Evolutionary conservation across 225 moss, liverwort and hornwort species (phyloP), one percentile per base, ranked within the genome.

Genomic region (Rhytidiadelphus loreus): DNA sequence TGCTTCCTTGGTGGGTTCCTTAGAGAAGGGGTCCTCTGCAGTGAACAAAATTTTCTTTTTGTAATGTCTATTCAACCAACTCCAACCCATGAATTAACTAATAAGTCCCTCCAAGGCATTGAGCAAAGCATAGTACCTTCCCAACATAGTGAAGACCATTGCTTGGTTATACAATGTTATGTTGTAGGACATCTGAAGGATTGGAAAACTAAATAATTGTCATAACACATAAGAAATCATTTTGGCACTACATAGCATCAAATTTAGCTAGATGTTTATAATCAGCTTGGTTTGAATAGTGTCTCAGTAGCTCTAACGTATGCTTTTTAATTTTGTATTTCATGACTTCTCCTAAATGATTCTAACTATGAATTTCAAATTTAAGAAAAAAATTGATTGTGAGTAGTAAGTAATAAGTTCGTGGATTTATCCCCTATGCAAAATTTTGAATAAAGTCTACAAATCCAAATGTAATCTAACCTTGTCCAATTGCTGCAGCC

Each of bases 221-320:
- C 0, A 1, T 12, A 2, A 25, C 7, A 32, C 3, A 12, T 7
- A 32, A 28, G 0, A 74, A 32, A 3, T 22, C 6, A 35, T 35
- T 35, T 77, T 77, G 14, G 6, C 1, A 23, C 35, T 0, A 53
- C 0, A 14, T 35, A 23, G 8, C 14, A 35, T 35, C 9, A 53
- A 13, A 53, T 1, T 77, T 6, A n/a, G 10, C 0, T 9, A 15
- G 4, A 15, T 55, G 24, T 16, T 55, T 37, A 15, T 52, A 52
- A 15, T 15, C 0, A 0, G 2, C 13, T 55, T 37, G 0, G 9
- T 37, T 1, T 37, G 0, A 55, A 1, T 15, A 55, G 15, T 1
- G 0, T 37, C 23, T 53, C 3, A 53, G 3, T 13, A 52, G 1
- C 2, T 35, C 2, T 52, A 23, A 76, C 0, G 0, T 12, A 22